These are phyloP conservation scores for Albizia julibrissin DNA, from an alignment of 306 rosid species.

Conservation along the genomic window DNA sequence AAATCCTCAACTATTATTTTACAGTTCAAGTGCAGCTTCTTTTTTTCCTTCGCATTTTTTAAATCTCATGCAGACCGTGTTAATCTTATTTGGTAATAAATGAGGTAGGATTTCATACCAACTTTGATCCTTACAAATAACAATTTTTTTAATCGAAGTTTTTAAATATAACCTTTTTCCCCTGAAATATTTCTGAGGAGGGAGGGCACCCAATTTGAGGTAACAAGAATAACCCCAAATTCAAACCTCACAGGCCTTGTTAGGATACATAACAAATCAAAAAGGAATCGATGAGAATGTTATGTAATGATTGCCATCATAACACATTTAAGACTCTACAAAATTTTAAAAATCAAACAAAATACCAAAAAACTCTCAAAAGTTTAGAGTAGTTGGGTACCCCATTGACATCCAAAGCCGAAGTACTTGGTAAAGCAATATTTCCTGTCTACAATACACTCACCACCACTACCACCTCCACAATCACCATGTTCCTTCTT, in stretches of 20 bases:
- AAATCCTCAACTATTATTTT: too few relatives aligned
- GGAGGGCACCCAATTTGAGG: background rate
- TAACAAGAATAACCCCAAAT: background rate
- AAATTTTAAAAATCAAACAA: background rate
- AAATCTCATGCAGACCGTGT: too few relatives aligned
- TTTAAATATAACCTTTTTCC: background rate
- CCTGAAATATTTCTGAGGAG: background rate
- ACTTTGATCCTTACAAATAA: background rate
- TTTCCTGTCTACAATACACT: background rate
- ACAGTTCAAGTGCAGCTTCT: too few relatives aligned
- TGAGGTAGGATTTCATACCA: too few relatives aligned
- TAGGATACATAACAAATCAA: background rate
- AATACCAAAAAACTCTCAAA: background rate
- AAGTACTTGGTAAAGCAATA: background rate
- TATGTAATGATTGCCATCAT: background rate
- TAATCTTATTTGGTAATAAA: too few relatives aligned
- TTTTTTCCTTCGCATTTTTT: too few relatives aligned
- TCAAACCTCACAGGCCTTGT: background rate
- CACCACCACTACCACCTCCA: background rate
- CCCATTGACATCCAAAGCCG: background rate
- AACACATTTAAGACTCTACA: constrained; percentile 1
- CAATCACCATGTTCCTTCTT: background rate
- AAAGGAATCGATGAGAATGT: background rate
- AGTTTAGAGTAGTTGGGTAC: background rate
- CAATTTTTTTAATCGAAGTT: too few relatives aligned